Conservation (phyloP, 2,329 filamentous ascomycete species). For the Neofusicoccum ribis region DNA sequence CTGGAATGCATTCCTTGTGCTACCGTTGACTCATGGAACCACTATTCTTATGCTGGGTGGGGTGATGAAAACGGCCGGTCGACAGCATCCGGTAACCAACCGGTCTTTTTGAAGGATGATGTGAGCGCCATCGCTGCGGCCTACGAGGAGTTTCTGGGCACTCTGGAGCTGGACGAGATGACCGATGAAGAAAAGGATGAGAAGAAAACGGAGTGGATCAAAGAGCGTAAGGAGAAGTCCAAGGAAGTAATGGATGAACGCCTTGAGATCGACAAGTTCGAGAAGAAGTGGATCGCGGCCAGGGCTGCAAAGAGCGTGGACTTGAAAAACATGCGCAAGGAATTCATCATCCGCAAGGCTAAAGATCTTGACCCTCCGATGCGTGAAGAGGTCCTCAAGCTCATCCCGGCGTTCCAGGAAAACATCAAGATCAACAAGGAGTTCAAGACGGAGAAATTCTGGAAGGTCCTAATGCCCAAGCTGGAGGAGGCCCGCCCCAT, state of each 20-base stretch:
- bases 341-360: conserved; percentile 41
- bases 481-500: conserved; percentile 26
- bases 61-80: conserved; percentile 35
- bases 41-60: conserved; percentile 37
- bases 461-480: conserved; percentile 30
- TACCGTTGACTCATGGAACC: conserved; percentile 41
- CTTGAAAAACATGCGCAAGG: conserved; percentile 36
- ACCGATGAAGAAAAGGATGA: conserved; percentile 25
- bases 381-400: conserved; percentile 32
- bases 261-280: conserved; percentile 39
- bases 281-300: conserved; percentile 32
- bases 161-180: not conserved
- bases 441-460: conserved; percentile 29
- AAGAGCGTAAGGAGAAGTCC: conserved; percentile 5
- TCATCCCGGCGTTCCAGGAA: conserved; percentile 41
- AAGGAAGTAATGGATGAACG: conserved; percentile 28
- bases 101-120: conserved; percentile 18
- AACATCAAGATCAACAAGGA: conserved; percentile 42
- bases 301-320: conserved; percentile 33
- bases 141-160: conserved; percentile 10
- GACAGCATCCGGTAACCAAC: conserved; percentile 25
- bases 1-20: conserved; percentile 35
- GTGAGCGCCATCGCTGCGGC: not conserved
- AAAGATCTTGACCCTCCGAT: conserved; percentile 40
- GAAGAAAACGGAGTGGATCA: conserved; percentile 28